Base-by-base conservation (phyloP, 2,329 filamentous ascomycete genomes). In the Aureobasidium sp. region DNA sequence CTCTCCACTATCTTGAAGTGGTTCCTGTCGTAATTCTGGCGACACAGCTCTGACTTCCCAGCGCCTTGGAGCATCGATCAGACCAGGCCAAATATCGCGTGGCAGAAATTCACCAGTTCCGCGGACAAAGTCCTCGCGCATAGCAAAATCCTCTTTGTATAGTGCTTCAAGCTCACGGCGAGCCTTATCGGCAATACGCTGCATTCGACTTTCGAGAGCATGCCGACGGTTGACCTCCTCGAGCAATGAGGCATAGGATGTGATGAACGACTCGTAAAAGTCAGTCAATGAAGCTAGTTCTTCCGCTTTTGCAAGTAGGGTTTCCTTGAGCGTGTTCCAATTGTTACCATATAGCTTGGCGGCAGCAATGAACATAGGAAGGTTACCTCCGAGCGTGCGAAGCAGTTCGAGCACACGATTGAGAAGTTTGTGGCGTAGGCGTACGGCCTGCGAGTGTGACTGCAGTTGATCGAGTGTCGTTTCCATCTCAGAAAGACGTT, bases 51-150 rank as follows among this genome's bases (percentile, higher is more conserved):
- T 51, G 8, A 60, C 51, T n/a, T 61, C 64, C 60, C 60, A 66
- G 27, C 56, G 66, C 22, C 70, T 65, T 6, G 77, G 76, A 49
- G 71, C 68, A 63, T 73, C 69, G 53, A 72, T 83, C 73, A 94
- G 83, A 0, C 87, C 89, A 0, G 86, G 87, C 91, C 91, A 97
- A 25, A 97, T 84, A 72, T 97, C 91, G 0, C 87, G 87, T 0
- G 94, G 94, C 12, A 99, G 76, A 71, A 86, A 96, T 66, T 95
- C 90, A 8, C 91, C 92, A 14, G 94, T 87, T 47, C 96, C 88
- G 31, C 87, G 81, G 37, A 89, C 83, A 73, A 99, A 97, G 0
- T 82, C 78, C 66, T 95, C 88, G 41, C 94, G 82, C 65, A 91
- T 86, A 44, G 79, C 80, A 62, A 84, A 68, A 72, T 99, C 94